Conservation (phyloP, 2,329 filamentous ascomycete species). For the Paramyrothecium roridum region DNA sequence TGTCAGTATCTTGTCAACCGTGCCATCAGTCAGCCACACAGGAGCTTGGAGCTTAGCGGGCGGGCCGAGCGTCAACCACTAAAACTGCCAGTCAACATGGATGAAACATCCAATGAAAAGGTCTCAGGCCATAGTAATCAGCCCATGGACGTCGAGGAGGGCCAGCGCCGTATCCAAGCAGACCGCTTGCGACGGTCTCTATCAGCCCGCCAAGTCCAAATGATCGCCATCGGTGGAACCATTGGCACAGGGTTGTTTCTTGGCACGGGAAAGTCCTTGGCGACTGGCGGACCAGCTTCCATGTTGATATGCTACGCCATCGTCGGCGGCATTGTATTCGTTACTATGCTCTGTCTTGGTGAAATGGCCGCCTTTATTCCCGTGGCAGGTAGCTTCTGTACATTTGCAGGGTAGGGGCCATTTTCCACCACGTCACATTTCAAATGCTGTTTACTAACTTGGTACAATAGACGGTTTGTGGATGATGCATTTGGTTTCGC, state of each 20-base stretch:
- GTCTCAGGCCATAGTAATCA: neutral
- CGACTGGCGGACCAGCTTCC: slow-evolving; percentile 54
- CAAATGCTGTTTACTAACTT: neutral
- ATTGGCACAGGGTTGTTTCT: slow-evolving; percentile 59
- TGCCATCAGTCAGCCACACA: neutral
- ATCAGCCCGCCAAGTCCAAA: slow-evolving; percentile 55
- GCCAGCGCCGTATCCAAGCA: neutral
- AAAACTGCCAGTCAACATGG: neutral
- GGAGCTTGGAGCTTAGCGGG: neutral
- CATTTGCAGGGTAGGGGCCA: slow-evolving; percentile 33
- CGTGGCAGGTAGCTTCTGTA: slow-evolving; percentile 54
- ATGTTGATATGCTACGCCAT: slow-evolving; percentile 53
- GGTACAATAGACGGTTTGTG: slow-evolving; percentile 35
- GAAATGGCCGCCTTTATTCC: slow-evolving; percentile 19
- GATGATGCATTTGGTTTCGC: slow-evolving; percentile 53
- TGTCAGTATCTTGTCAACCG: neutral
- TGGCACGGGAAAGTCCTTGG: slow-evolving; percentile 54
- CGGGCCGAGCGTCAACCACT: slow-evolving; percentile 1
- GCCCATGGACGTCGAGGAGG: neutral
- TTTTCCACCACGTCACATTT: slow-evolving; percentile 50
- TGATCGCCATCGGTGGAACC: slow-evolving; percentile 58
- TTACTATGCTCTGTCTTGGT: slow-evolving; percentile 36
- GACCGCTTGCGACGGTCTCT: neutral
- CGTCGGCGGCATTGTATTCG: slow-evolving; percentile 51
- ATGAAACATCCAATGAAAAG: neutral